phyloP scores from a whole-genome alignment of 306 rosid genomes.

The Trifolium repens region DNA sequence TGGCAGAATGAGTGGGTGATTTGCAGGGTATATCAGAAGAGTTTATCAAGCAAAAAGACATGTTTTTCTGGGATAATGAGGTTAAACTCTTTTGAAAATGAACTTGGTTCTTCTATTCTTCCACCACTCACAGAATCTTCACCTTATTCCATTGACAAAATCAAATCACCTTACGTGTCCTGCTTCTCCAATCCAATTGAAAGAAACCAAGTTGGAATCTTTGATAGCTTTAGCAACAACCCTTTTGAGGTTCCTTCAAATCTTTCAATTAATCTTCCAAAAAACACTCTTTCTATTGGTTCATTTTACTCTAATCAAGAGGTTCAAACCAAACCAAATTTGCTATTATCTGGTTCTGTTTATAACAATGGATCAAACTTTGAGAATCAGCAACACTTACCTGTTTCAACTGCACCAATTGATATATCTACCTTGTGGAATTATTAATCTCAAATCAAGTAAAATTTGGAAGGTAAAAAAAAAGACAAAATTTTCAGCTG shows the following conservation, averaged over 20 bases:
- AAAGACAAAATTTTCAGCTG: too few species aligned
- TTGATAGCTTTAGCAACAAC: slow-evolving; percentile 51
- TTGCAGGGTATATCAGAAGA: slow-evolving; percentile 78
- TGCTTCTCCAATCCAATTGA: slow-evolving; percentile 92
- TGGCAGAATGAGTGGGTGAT: slow-evolving; percentile 93
- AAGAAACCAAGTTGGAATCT: slow-evolving; percentile 53
- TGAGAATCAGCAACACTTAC: slow-evolving; percentile 49
- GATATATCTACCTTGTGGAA: slow-evolving; percentile 62
- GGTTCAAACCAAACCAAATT: slow-evolving; percentile 33
- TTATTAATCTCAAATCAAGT: slow-evolving; percentile 35
- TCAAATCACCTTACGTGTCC: slow-evolving; percentile 80
- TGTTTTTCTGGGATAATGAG: slow-evolving; percentile 54
- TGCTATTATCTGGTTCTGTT: slow-evolving; percentile 42
- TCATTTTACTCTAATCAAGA: slow-evolving; percentile 41
- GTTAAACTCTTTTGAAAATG: slow-evolving; percentile 52
- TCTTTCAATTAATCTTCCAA: slow-evolving; percentile 38
- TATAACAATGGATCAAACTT: slow-evolving; percentile 45
- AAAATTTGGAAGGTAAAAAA: too few species aligned
- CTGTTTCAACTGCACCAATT: slow-evolving; percentile 48
- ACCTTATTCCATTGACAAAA: slow-evolving; percentile 45
- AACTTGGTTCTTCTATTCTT: slow-evolving; percentile 52
- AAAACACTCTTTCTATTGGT: slow-evolving; percentile 22
- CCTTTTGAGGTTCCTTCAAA: slow-evolving; percentile 45
- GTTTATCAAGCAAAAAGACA: slow-evolving; percentile 62
- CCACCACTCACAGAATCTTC: slow-evolving; percentile 75